Base-by-base conservation (phyloP, 164 flowering plant species). In the Annona squamosa region DNA sequence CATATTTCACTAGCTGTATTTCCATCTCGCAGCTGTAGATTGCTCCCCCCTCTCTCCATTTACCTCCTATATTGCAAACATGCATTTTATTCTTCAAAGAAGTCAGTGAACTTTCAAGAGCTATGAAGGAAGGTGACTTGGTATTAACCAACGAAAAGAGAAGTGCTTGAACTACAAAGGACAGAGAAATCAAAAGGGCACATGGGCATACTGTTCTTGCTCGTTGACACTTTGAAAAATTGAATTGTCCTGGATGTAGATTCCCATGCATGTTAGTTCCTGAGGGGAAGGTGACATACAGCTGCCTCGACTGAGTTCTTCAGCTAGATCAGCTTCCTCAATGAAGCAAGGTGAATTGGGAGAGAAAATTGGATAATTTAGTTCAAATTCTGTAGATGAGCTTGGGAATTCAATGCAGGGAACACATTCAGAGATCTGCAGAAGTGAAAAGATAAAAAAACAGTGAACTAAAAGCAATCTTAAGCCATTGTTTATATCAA, bases 231-330 rank as follows among this genome's bases (percentile, higher is more conserved):
- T 85, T 77, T 85, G 84, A 73, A 78, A 82, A 3, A 74, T 69
- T 42, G 75, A 56, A 48, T 79, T 84, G 13, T 75, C 84, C 79
- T 85, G 79, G 42, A 79, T 88, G 76, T 62, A 72, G 69, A 73
- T 76, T 0, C 77, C 86, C 82, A 78, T 79, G 79, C 79, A 89
- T 77, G 80, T 78, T 57, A 70, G 52, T 43, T 79, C 43, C 48
- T 75, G 82, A 18, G 83, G 71, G 75, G 81, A 86, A 45, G 89
- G 84, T 69, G 91, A 81, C 80, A 87, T 73, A 78, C 79, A 79
- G 37, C 82, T 81, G 64, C 78, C 73, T 45, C 48, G 77, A 71
- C 67, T 67, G 57, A 87, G 75, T 79, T 84, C 82, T 74, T 82
- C 81, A 3, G 71, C 63, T 73, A 26, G 75, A 72, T 82, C 87